phyloP scores from a whole-genome alignment of 805 yeast species.

The Huiozyma sinensis region DNA sequence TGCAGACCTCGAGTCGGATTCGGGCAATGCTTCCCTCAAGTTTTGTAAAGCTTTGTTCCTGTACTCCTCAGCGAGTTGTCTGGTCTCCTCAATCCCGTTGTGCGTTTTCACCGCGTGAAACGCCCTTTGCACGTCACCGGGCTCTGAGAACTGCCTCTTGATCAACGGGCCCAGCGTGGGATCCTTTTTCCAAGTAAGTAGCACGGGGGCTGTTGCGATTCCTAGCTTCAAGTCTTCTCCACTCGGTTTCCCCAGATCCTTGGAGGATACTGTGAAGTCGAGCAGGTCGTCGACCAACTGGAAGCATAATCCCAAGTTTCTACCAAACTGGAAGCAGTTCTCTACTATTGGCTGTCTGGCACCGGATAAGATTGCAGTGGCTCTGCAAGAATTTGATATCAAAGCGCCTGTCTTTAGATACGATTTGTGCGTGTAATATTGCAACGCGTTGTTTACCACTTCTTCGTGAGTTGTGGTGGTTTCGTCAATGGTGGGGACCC shows the following conservation, averaged over 20 bases:
- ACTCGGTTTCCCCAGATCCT: slow-evolving; percentile 85
- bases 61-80: slow-evolving; percentile 65
- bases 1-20: slow-evolving; percentile 82
- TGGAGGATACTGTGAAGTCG: slow-evolving; percentile 84
- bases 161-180: slow-evolving; percentile 80
- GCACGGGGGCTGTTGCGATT: slow-evolving; percentile 91
- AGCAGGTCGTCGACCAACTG: slow-evolving; percentile 94
- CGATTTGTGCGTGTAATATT: slow-evolving; percentile 89
- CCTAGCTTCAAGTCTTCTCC: slow-evolving; percentile 93
- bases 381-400: slow-evolving; percentile 86
- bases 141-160: slow-evolving; percentile 65
- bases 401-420: slow-evolving; percentile 90
- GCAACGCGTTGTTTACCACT: slow-evolving; percentile 80
- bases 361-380: slow-evolving; percentile 88
- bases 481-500: slow-evolving; percentile 25
- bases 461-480: slow-evolving; percentile 42
- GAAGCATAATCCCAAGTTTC: slow-evolving; percentile 89
- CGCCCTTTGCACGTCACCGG: slow-evolving; percentile 82
- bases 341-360: slow-evolving; percentile 68
- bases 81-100: slow-evolving; percentile 68
- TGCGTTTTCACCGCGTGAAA: slow-evolving; percentile 58
- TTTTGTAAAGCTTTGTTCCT: slow-evolving; percentile 66
- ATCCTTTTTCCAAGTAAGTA: slow-evolving; percentile 85
- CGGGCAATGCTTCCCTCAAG: slow-evolving; percentile 60
- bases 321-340: slow-evolving; percentile 80